Conservation (phyloP, 139 green algal genomes). For the Chlamydomonas applanata region DNA sequence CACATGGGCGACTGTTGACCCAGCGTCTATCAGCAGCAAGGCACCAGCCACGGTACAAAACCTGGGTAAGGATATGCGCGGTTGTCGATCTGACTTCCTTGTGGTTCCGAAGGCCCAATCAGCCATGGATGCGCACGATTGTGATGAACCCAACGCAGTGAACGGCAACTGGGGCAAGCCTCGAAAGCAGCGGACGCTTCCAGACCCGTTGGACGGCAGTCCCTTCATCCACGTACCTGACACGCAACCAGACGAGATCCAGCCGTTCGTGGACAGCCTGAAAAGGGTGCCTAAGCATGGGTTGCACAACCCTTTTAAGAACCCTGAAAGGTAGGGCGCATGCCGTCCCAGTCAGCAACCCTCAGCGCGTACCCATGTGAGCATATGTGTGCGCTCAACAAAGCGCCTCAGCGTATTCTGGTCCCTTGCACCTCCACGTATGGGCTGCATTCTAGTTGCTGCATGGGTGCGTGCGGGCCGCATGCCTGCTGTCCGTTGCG, state of each 20-base stretch:
- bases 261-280: slow-evolving; percentile 78
- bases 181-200: slow-evolving; percentile 51
- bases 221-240: slow-evolving; percentile 72
- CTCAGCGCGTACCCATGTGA: too few relatives aligned
- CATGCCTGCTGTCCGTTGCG: neutral
- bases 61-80: neutral
- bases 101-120: too few relatives aligned
- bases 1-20: slow-evolving; percentile 66
- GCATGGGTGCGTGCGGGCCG: neutral
- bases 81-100: neutral
- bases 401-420: too few relatives aligned
- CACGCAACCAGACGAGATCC: slow-evolving; percentile 59
- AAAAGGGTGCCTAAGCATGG: slow-evolving; percentile 76
- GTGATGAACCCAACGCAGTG: slow-evolving; percentile 47
- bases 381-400: neutral
- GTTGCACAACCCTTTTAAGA: slow-evolving; percentile 93
- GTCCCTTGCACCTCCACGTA: too few relatives aligned
- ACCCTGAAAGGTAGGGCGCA: slow-evolving; percentile 68
- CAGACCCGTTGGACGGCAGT: slow-evolving; percentile 81
- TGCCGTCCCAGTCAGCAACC: too few relatives aligned
- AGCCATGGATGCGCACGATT: neutral
- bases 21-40: slow-evolving; percentile 26
- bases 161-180: slow-evolving; percentile 62
- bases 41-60: neutral
- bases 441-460: too few relatives aligned